A percentile compares a stretch with the other conserved stretches of the same genome.
These are phyloP conservation scores for Daldinia bambusicola DNA, from an alignment of 495 filamentous ascomycete species.

Conservation along the genomic window DNA sequence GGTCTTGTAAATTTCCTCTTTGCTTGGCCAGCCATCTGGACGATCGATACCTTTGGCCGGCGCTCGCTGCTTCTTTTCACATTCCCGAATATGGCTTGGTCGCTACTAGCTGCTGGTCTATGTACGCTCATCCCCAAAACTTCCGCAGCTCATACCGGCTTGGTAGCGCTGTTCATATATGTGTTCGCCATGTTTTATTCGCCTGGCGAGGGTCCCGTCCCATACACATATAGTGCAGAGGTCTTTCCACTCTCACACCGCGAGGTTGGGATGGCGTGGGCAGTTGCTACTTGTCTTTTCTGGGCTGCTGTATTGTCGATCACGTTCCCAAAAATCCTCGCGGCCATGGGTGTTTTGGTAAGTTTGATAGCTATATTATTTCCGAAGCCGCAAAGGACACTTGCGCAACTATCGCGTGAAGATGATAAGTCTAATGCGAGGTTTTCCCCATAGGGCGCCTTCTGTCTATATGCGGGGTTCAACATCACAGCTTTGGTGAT, in stretches of 20 bases:
- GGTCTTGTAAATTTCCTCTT: constrained; percentile 70
- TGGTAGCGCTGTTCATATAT: constrained; percentile 73
- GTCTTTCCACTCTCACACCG: constrained; percentile 81
- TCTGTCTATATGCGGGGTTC: constrained; percentile 72
- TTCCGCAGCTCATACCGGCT: constrained; percentile 58
- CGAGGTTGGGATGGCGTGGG: constrained; percentile 80
- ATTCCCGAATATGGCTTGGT: constrained; percentile 69
- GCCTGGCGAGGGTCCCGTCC: constrained; percentile 75
- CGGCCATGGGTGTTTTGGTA: constrained; percentile 58
- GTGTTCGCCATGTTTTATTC: constrained; percentile 76
- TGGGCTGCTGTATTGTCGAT: constrained; percentile 79
- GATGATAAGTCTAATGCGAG: constrained; percentile 13
- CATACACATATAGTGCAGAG: constrained; percentile 81
- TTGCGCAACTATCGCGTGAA: neutral
- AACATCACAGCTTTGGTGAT: constrained; percentile 74
- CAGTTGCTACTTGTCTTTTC: constrained; percentile 76
- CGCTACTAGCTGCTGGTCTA: constrained; percentile 67
- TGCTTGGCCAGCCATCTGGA: constrained; percentile 73
- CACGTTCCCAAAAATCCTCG: constrained; percentile 74
- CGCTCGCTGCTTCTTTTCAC: constrained; percentile 72
- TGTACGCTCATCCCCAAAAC: constrained; percentile 63
- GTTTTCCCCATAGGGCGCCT: constrained; percentile 49
- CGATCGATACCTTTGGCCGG: constrained; percentile 73
- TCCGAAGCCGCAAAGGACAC: neutral
- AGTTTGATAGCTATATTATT: constrained; percentile 40